These are phyloP conservation scores for Penicilliopsis zonata DNA, from an alignment of 495 filamentous ascomycete species.

Conservation along the genomic window DNA sequence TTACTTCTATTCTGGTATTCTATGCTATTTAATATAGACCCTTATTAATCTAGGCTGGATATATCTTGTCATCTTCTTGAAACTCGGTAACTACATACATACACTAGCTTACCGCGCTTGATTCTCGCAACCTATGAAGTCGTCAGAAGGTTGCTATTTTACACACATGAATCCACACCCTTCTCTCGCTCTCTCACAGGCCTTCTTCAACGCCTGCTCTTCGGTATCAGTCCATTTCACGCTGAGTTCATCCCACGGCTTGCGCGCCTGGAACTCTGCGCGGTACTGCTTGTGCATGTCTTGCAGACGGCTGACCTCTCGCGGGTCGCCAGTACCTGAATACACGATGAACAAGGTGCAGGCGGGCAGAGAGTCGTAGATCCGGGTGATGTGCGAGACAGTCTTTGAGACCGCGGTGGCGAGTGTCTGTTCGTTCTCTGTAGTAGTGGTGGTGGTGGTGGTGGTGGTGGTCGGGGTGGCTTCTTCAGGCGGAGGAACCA, in stretches of 20 bases:
- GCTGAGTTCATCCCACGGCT: conserved; percentile 77
- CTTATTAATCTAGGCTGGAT: no score
- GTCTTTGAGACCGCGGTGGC: conserved; percentile 33
- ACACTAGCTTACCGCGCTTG: no score
- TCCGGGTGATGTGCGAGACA: conserved; percentile 45
- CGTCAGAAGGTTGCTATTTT: conserved; percentile 49
- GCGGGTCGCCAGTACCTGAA: conserved; percentile 78
- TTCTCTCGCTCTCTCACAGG: conserved; percentile 54
- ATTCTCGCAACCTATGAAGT: no score
- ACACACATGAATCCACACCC: conserved; percentile 77
- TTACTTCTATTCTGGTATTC: no score
- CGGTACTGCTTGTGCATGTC: conserved; percentile 60
- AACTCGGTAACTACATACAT: no score
- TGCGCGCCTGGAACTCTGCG: conserved; percentile 57
- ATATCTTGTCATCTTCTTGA: no score
- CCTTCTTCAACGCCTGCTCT: conserved; percentile 63
- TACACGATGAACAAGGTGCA: conserved; percentile 85
- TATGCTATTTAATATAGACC: no score
- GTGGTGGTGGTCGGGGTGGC: conserved; percentile 9
- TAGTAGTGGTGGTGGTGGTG: neutral
- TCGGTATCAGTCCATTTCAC: conserved; percentile 89
- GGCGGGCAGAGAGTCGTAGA: conserved; percentile 65
- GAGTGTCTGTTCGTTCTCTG: conserved; percentile 15
- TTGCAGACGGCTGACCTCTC: conserved; percentile 62
- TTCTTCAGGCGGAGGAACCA: conserved; percentile 16